phyloP scores from a whole-genome alignment of 1,284 basidiomycete species.

The Marasmius tenuissimus region DNA sequence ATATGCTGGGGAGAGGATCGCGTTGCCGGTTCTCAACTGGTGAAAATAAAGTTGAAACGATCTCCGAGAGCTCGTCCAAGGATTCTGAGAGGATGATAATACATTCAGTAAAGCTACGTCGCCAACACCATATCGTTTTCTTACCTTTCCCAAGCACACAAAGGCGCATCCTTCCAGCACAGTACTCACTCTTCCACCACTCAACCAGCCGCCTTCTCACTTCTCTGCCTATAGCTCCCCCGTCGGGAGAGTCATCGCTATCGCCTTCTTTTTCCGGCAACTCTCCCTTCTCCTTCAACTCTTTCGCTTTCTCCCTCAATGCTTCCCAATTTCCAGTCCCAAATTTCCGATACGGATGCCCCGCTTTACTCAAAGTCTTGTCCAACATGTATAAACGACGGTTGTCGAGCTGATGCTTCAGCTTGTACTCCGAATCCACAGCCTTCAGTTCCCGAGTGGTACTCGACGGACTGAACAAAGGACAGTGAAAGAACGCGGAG shows the following conservation, averaged over 20 bases:
- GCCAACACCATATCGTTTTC: slow-evolving; percentile 9
- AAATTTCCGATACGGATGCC: slow-evolving; percentile 93
- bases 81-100: slow-evolving; percentile 55
- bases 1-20: slow-evolving; percentile 66
- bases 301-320: slow-evolving; percentile 69
- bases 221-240: slow-evolving; percentile 80
- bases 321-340: slow-evolving; percentile 90
- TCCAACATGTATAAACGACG: slow-evolving; percentile 98
- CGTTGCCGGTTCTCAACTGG: slow-evolving; percentile 72
- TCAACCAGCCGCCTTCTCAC: slow-evolving; percentile 89
- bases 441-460: slow-evolving; percentile 95
- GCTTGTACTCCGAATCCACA: slow-evolving; percentile 98
- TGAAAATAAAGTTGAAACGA: slow-evolving; percentile 78
- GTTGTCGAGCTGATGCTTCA: slow-evolving; percentile 91
- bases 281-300: slow-evolving; percentile 49
- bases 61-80: slow-evolving; percentile 73
- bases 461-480: slow-evolving; percentile 89
- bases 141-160: slow-evolving; percentile 88
- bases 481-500: slow-evolving; percentile 92
- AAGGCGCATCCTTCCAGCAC: slow-evolving; percentile 91
- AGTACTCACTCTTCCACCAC: slow-evolving; percentile 96
- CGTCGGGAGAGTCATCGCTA: slow-evolving; percentile 68
- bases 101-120: not conserved
- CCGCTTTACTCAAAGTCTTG: slow-evolving; percentile 80
- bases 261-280: slow-evolving; percentile 27